Base-by-base conservation (phyloP, 106 monocot genomes). In the Dioscorea dumetorum region DNA sequence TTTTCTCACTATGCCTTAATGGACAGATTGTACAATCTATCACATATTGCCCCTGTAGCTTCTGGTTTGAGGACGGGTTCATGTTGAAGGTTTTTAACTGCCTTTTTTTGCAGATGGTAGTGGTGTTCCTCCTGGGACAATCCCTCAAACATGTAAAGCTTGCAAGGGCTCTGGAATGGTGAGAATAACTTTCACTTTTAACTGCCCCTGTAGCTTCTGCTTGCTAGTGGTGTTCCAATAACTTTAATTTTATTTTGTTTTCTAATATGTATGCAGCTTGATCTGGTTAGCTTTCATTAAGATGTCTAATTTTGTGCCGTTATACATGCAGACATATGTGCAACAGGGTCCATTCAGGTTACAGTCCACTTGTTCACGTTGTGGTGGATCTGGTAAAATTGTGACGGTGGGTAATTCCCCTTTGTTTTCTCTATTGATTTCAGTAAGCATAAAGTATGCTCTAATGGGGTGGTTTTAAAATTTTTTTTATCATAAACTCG, bases 91-190 rank as follows among this genome's bases (percentile, higher is more conserved):
- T 41, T 41, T 10, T 8, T 3, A 41, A 41, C 41, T 41, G 41
- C 19, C 7, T 49, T 58, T 52, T 52, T 73, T 53, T 70, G 33
- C 68, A 99, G 99, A 65, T 76, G 93, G 99, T 24, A 85, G 78
- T 73, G 99, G 99, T 61, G 87, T 84, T 62, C 99, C 93, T 58
- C 87, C 99, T 71, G 99, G 99, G 59, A 93, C 90, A 34, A 89
- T 58, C 62, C 99, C 99, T 56, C 93, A 99, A 77, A 93, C 90
- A 49, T 99, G 99, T 70, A 76, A 48, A 68, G 12, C 70, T 76
- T 93, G 99, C 66, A 83, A 73, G 82, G 99, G 99, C 65, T 84
- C 86, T 41, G 99, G 99, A 79, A 81, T 75, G 78, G 99, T 99
- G 15, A 74, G 82, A 72, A 16, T n/a, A n/a, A n/a, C n/a, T n/a